Evolutionary conservation across 2,329 filamentous ascomycete species (phyloP).

Genomic region (Salinomyces thailandicus): DNA sequence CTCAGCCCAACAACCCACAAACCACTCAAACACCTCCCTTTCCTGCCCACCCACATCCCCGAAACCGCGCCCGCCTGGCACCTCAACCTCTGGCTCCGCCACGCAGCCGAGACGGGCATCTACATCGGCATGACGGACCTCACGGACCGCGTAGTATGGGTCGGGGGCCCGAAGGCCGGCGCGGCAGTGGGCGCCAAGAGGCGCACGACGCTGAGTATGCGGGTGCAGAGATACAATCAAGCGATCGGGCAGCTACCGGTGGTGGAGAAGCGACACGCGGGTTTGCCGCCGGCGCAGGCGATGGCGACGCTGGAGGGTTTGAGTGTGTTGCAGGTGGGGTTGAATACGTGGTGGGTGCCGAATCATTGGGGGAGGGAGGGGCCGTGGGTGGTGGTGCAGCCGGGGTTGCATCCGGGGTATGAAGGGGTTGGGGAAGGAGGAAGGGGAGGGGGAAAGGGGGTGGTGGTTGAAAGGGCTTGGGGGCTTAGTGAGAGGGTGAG

Average conservation of each 20-base stretch:
- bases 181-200: background rate
- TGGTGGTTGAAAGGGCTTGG: background rate
- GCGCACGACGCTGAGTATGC: conserved; percentile 1
- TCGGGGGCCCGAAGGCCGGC: background rate
- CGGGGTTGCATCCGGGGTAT: background rate
- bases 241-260: conserved; percentile 1
- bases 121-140: background rate
- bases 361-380: background rate
- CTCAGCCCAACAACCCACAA: background rate
- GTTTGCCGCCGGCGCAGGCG: background rate
- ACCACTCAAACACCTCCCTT: background rate
- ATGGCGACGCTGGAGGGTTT: conserved; percentile 1
- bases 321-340: background rate
- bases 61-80: background rate
- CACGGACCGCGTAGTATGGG: background rate
- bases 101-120: conserved; percentile 1
- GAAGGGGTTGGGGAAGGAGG: background rate
- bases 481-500: background rate
- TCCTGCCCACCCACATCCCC: conserved; percentile 2
- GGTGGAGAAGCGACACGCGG: background rate
- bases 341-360: conserved; percentile 3
- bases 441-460: background rate
- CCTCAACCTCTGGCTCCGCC: conserved; percentile 1
- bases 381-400: conserved; percentile 4
- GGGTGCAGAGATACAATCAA: conserved; percentile 2